Base-by-base conservation (phyloP, 2,329 filamentous ascomycete species). In the Malbranchea zuffiana region DNA sequence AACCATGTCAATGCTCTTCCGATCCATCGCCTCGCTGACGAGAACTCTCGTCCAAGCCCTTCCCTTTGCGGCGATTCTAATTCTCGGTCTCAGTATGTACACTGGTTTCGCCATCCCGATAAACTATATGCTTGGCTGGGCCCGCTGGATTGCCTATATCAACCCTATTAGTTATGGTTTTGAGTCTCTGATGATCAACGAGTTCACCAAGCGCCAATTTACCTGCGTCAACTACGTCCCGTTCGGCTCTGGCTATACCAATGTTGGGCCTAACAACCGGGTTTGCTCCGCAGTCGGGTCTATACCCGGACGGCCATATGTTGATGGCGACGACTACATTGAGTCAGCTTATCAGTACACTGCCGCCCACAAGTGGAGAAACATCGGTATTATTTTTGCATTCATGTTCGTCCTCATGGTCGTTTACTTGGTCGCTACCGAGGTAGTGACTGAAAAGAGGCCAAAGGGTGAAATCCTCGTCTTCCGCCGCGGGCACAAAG, bases 1-100 rank as follows among this genome's bases (percentile, higher is more conserved):
- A 50, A 69, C 73, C 46, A 88, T 90, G 81, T 86, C 80, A 31
- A 86, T 85, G 78, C 71, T 87, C 44, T 90, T 90, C 71, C 74
- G 84, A 33, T 80, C 75, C 5, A 83, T 92, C 45, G 83, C 73
- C n/a, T 78, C 81, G 0, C 63, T 78, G 1, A 85, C 84, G 4
- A 69, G 81, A 32, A 82, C 81, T 88, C 90, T 41, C 81, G 90
- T 53, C 0, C 70, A 75, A 49, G 72, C 72, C 20, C 56, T 75
- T 55, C 69, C 70, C 2, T 71, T 71, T 1, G 65, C 71, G 5
- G 68, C 68, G 8, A 58, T 75, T 29, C 54, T 75, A 33, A 59
- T 62, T 39, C 47, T 61, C 18, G 56, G 48, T 28, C 42, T 62
- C 18, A 49, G 60, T 10, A 62, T 80, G n/a, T 74, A 59, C 28